Evolutionary conservation across 2,329 filamentous ascomycete genomes (phyloP).

Genomic region (Cladosporium sp.): DNA sequence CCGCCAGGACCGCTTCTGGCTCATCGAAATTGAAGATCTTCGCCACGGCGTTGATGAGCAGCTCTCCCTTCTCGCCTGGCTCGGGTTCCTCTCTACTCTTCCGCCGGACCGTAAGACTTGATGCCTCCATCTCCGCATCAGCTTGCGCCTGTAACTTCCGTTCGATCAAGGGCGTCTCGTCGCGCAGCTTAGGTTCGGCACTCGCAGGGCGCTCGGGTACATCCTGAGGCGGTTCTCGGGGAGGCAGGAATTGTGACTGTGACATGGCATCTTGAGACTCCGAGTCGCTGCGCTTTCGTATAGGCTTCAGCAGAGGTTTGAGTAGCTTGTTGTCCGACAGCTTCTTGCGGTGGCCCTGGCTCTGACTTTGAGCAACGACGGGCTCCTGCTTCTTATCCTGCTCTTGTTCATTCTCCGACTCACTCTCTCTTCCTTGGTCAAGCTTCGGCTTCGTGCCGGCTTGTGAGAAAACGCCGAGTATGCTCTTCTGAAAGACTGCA

Average conservation of each 20-base stretch:
- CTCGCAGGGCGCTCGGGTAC: slow-evolving; percentile 24
- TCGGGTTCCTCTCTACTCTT: neutral
- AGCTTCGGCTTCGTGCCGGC: slow-evolving; percentile 82
- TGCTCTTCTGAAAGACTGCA: slow-evolving; percentile 84
- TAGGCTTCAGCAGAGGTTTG: slow-evolving; percentile 64
- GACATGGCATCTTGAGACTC: slow-evolving; percentile 35
- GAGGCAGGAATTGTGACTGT: slow-evolving; percentile 35
- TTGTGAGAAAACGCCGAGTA: slow-evolving; percentile 89
- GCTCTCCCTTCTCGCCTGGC: neutral
- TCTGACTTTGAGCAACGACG: slow-evolving; percentile 20
- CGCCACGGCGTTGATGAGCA: slow-evolving; percentile 25
- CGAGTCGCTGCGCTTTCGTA: slow-evolving; percentile 41
- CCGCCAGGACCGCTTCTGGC: slow-evolving; percentile 82
- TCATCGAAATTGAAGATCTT: slow-evolving; percentile 80
- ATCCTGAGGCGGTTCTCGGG: slow-evolving; percentile 26
- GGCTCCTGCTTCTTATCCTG: slow-evolving; percentile 24
- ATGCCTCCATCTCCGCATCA: slow-evolving; percentile 32
- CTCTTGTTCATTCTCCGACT: slow-evolving; percentile 29
- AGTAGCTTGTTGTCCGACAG: slow-evolving; percentile 67
- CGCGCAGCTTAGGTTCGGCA: slow-evolving; percentile 43
- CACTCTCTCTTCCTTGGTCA: slow-evolving; percentile 73
- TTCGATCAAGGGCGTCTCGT: slow-evolving; percentile 70
- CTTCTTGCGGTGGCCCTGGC: slow-evolving; percentile 56
- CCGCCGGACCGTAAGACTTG: slow-evolving; percentile 26
- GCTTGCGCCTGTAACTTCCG: slow-evolving; percentile 56